Conservation (phyloP, 2,329 filamentous ascomycete genomes). For the Ceratocystis lukuohia region DNA sequence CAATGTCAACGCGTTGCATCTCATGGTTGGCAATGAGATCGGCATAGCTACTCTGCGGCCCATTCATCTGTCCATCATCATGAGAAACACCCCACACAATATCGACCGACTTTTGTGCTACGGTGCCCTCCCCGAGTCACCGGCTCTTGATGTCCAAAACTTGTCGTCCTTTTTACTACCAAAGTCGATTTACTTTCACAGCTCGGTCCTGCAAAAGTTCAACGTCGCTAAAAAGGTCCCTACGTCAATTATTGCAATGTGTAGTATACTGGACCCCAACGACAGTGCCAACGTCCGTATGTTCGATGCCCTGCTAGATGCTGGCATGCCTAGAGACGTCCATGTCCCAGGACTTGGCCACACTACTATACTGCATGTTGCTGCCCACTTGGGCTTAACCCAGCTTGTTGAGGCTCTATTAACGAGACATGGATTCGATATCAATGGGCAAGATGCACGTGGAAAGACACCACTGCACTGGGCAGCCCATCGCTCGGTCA, state of each 20-base stretch:
- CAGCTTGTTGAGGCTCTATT: slow-evolving; percentile 13
- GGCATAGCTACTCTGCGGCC: slow-evolving; percentile 5
- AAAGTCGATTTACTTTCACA: slow-evolving; percentile 5
- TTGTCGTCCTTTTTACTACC: slow-evolving; percentile 2
- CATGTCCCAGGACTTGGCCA: slow-evolving; percentile 6
- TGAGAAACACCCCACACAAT: background rate
- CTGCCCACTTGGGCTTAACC: slow-evolving; percentile 8
- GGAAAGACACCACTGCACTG: slow-evolving; percentile 14
- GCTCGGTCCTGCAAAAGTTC: slow-evolving; percentile 4
- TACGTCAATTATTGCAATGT: slow-evolving; percentile 9
- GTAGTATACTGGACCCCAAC: background rate
- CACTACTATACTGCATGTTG: slow-evolving; percentile 9
- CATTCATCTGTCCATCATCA: slow-evolving; percentile 14
- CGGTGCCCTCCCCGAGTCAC: background rate
- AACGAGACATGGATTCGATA: slow-evolving; percentile 9
- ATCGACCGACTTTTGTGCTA: slow-evolving; percentile 11
- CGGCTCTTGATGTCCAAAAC: background rate
- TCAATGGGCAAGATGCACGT: slow-evolving; percentile 8
- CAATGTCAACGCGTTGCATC: slow-evolving; percentile 13
- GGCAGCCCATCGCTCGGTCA: slow-evolving; percentile 9
- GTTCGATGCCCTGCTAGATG: slow-evolving; percentile 6
- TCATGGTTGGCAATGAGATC: background rate
- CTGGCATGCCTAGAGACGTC: slow-evolving; percentile 10
- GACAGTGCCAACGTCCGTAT: slow-evolving; percentile 1
- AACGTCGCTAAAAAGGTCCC: slow-evolving; percentile 2